Evolutionary conservation across 1,284 basidiomycete genomes (phyloP).

Genomic region (Ustilago lituana): DNA sequence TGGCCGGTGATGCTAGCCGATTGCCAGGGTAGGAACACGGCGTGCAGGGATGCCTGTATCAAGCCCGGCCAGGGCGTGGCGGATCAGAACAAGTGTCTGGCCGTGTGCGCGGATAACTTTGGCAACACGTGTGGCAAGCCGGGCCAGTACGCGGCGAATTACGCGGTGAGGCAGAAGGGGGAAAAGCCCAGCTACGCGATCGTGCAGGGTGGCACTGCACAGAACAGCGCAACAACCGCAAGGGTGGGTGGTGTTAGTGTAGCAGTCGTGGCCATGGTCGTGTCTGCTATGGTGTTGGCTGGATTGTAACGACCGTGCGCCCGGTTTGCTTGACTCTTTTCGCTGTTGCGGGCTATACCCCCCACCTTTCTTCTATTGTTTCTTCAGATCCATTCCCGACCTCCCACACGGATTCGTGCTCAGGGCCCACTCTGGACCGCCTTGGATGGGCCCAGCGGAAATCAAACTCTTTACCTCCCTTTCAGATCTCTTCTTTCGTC

Average conservation of each 20-base stretch:
- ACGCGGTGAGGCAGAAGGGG: conserved; percentile 53
- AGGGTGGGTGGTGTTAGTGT: conserved; percentile 4
- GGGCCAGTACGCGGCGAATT: conserved; percentile 60
- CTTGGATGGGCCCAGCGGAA: neutral
- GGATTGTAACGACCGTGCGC: conserved; percentile 6
- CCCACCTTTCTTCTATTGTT: neutral
- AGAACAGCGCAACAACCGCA: conserved; percentile 34
- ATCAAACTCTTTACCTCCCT: neutral
- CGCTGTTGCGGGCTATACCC: neutral
- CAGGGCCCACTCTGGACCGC: too few species aligned
- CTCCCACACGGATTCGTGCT: too few species aligned
- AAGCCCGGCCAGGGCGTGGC: conserved; percentile 42
- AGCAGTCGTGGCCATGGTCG: conserved; percentile 3
- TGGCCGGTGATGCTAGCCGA: conserved; percentile 64
- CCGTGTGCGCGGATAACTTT: conserved; percentile 50
- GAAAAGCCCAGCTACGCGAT: conserved; percentile 53
- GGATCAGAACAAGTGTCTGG: conserved; percentile 47
- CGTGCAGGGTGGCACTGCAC: conserved; percentile 51
- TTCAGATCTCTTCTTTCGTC: too few species aligned
- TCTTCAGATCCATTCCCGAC: neutral
- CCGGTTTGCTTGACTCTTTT: neutral
- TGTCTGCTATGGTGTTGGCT: conserved; percentile 13
- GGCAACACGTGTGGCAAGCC: conserved; percentile 56
- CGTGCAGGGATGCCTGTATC: conserved; percentile 55
- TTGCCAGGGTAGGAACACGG: conserved; percentile 53